Percentiles rank a stretch among this genome's conserved stretches.
These are phyloP conservation scores for Chrysanthemum lavandulifolium DNA, from an alignment of 129 eudicot species.

Conservation along the genomic window DNA sequence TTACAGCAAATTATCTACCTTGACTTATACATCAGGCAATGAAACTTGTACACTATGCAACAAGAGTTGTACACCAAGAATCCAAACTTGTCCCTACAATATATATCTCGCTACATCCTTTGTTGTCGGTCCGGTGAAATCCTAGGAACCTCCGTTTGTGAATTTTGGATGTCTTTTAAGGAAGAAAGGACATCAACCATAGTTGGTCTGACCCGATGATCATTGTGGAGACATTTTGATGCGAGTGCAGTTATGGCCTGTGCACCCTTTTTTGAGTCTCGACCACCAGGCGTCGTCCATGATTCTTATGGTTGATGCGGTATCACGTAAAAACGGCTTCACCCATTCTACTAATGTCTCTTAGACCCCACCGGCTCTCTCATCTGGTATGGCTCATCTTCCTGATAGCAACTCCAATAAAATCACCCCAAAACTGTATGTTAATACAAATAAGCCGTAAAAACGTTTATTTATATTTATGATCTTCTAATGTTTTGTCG, in stretches of 20 bases:
- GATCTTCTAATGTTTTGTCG: too few species aligned
- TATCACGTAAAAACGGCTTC: constrained; percentile 57
- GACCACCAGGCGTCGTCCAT: constrained; percentile 85
- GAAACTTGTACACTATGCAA: constrained; percentile 12
- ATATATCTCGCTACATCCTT: background rate
- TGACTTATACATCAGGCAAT: constrained; percentile 12
- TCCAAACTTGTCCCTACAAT: constrained; percentile 2
- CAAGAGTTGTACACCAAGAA: background rate
- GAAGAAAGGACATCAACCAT: constrained; percentile 56
- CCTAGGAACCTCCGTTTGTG: constrained; percentile 28
- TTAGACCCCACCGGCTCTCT: constrained; percentile 54
- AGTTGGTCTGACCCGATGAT: constrained; percentile 60
- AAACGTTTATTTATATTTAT: too few species aligned
- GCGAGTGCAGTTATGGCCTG: constrained; percentile 58
- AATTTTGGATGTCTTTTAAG: constrained; percentile 41
- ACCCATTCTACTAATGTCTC: constrained; percentile 82
- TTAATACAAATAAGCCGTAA: too few species aligned
- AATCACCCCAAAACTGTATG: constrained; percentile 77
- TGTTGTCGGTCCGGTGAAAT: constrained; percentile 10
- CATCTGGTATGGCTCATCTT: constrained; percentile 67
- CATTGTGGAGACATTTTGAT: constrained; percentile 50
- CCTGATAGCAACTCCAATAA: constrained; percentile 73
- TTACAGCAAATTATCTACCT: constrained; percentile 6
- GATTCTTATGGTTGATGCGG: constrained; percentile 55
- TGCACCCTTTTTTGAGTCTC: constrained; percentile 66